Base-by-base conservation (phyloP, 2,329 filamentous ascomycete species). In the Chrysosphaeria jannelii region DNA sequence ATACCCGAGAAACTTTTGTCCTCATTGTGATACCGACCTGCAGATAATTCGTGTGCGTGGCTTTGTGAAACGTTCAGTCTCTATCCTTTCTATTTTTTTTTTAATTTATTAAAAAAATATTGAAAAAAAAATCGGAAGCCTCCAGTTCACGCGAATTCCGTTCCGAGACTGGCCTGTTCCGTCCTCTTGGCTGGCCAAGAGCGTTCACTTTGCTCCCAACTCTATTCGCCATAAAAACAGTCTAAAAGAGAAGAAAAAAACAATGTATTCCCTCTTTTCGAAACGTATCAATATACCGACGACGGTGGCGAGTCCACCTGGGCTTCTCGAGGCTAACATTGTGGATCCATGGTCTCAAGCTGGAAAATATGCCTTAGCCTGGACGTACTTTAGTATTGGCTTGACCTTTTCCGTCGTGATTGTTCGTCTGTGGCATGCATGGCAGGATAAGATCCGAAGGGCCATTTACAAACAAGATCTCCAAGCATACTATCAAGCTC, bases 381-480 rank as follows among this genome's bases (percentile, higher is more conserved):
- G 76, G 64, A 75, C 81, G 9, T 90, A 88, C 43, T 88, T 90
- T 36, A 65, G 70, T 24, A 42, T 88, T 23, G 61, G 66, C 23
- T 42, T 91, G 28, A 53, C 79, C 31, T 54, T 57, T 14, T 36
- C 61, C 25, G 64, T 79, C 4, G 47, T 70, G 8, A 36, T 68
- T 8, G 51, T 81, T 38, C 64, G 76, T 33, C 54, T 72, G 38
- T 90, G 79, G 53, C 71, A 90, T 43, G 66, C 70, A 34, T 90
- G 76, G 68, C 76, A 79, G 35, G 79, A 91, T 49, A 88, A 85
- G 47, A 75, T 89, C 33, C 63, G 79, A 33, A 72, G 79, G 33
- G 79, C 76, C 30, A 61, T 85, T 29, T 74, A 85, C 47, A 81
- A 88, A 46, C 67, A 85, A 38, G 64, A 75, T 39, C 54, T 74